phyloP scores from a whole-genome alignment of 2,329 filamentous ascomycete genomes.

The Tolypocladium guangdongense region DNA sequence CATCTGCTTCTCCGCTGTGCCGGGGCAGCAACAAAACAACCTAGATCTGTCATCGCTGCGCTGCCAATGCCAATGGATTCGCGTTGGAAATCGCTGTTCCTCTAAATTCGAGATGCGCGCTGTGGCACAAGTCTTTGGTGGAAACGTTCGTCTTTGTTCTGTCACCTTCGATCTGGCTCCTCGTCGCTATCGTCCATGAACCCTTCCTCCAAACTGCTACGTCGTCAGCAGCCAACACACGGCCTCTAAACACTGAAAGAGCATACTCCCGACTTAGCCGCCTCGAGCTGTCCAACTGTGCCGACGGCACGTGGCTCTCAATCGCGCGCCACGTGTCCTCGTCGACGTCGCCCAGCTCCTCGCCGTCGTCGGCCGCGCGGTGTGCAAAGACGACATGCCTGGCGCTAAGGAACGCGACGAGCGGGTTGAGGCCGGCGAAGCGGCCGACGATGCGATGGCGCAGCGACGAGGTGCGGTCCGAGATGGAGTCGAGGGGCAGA shows the following conservation, averaged over 20 bases:
- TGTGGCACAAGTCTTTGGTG: not conserved
- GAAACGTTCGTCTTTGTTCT: not conserved
- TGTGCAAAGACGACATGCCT: slow-evolving; percentile 26
- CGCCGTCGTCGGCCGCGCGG: slow-evolving; percentile 38
- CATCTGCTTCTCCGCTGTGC: not conserved
- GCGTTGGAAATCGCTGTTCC: not conserved
- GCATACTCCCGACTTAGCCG: slow-evolving; percentile 65
- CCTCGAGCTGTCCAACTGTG: slow-evolving; percentile 37
- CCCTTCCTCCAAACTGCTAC: slow-evolving; percentile 19
- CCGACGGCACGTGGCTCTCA: slow-evolving; percentile 20
- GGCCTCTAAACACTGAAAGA: not conserved
- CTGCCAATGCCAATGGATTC: not conserved
- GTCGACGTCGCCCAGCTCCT: slow-evolving; percentile 55
- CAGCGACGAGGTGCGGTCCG: slow-evolving; percentile 43
- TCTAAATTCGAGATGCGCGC: not conserved
- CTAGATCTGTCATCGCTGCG: not conserved
- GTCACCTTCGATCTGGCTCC: slow-evolving; percentile 16
- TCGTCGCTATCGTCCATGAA: slow-evolving; percentile 35
- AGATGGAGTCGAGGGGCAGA: slow-evolving; percentile 55
- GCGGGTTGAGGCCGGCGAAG: slow-evolving; percentile 20
- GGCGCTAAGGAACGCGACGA: slow-evolving; percentile 37
- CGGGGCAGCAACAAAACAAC: not conserved
- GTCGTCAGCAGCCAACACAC: slow-evolving; percentile 7
- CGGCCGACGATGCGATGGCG: slow-evolving; percentile 35
- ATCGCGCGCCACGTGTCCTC: slow-evolving; percentile 32